A percentile compares a stretch with the other conserved stretches of the same genome.
These are phyloP conservation scores for Ramichloridium luteum DNA, from an alignment of 2,329 filamentous ascomycete genomes.

Conservation along the genomic window DNA sequence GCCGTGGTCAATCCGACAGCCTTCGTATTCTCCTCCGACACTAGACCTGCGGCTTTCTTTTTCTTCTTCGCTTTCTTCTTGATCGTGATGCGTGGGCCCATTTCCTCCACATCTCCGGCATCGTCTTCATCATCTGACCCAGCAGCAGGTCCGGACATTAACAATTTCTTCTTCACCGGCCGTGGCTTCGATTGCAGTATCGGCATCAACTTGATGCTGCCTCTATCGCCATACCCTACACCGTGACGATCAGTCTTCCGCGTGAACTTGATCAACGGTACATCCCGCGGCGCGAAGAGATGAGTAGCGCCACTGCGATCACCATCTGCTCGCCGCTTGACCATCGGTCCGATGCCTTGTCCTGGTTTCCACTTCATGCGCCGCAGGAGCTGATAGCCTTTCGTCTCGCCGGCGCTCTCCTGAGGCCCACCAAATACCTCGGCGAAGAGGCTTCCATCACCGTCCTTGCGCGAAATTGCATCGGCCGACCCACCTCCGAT, in stretches of 20 bases:
- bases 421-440: slow-evolving; percentile 50
- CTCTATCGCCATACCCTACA: slow-evolving; percentile 53
- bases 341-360: slow-evolving; percentile 81
- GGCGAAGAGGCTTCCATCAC: slow-evolving; percentile 43
- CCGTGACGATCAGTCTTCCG: slow-evolving; percentile 59
- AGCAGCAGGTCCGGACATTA: slow-evolving; percentile 4
- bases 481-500: slow-evolving; percentile 48
- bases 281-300: slow-evolving; percentile 77
- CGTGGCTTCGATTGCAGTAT: slow-evolving; percentile 7
- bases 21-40: slow-evolving; percentile 56
- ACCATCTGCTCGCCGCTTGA: slow-evolving; percentile 61
- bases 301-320: slow-evolving; percentile 46
- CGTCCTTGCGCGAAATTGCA: slow-evolving; percentile 25
- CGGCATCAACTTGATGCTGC: slow-evolving; percentile 34
- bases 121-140: slow-evolving; percentile 21
- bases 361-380: slow-evolving; percentile 95
- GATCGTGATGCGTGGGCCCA: slow-evolving; percentile 66
- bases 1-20: slow-evolving; percentile 63
- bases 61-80: slow-evolving; percentile 62
- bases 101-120: slow-evolving; percentile 25
- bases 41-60: no score
- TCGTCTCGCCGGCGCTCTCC: slow-evolving; percentile 63
- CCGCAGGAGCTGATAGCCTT: slow-evolving; percentile 72
- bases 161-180: neutral
- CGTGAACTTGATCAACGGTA: slow-evolving; percentile 52